Evolutionary conservation across 2,329 filamentous ascomycete genomes (phyloP).

Genomic region (Diaporthe sp.): DNA sequence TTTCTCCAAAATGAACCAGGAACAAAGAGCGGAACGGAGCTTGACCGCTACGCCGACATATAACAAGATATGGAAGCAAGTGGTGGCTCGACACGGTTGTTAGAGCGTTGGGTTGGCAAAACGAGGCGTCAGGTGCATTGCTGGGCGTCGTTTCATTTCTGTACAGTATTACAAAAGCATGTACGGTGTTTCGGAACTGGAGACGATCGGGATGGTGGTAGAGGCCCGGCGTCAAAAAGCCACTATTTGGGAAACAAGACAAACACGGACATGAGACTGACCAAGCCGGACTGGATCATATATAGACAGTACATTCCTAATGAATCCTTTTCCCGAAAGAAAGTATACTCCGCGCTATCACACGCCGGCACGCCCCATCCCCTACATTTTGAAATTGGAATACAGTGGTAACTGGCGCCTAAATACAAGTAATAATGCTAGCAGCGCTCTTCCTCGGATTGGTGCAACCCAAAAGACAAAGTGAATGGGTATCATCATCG

Average conservation of each 20-base stretch:
- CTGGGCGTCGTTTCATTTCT: conserved; percentile 23
- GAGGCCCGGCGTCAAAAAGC: neutral
- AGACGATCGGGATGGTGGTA: neutral
- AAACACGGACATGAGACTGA: neutral
- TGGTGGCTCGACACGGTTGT: neutral
- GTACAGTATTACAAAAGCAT: conserved; percentile 25
- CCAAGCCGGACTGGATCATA: neutral
- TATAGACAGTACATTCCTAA: conserved; percentile 28
- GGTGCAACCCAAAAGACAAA: neutral
- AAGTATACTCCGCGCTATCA: conserved; percentile 13
- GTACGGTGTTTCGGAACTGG: conserved; percentile 20
- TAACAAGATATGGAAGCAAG: neutral
- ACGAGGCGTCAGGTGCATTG: conserved; percentile 33
- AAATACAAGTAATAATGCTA: neutral
- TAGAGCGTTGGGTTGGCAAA: neutral
- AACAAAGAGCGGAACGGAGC: neutral
- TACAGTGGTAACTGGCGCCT: neutral
- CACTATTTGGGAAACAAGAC: neutral
- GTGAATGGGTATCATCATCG: conserved; percentile 36
- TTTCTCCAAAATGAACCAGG: too few relatives aligned
- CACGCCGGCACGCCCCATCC: neutral
- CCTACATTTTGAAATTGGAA: neutral
- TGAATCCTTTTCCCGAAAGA: conserved; percentile 10
- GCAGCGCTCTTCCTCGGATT: neutral
- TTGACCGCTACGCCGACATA: neutral